phyloP scores from a whole-genome alignment of 2,329 filamentous ascomycete species.

The Fusarium phyllophilum region DNA sequence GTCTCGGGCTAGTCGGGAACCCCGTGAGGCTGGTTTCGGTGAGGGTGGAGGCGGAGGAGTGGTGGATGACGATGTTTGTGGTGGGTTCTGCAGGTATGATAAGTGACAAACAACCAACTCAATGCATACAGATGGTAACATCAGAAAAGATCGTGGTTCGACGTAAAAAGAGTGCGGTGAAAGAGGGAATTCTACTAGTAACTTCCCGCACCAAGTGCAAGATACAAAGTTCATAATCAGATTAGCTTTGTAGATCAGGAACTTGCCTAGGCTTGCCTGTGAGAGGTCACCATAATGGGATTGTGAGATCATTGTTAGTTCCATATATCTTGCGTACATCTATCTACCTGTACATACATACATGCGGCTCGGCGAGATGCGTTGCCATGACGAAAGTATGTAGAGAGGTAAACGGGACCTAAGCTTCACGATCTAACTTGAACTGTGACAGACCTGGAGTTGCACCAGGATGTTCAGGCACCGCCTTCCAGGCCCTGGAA shows the following conservation, averaged over 20 bases:
- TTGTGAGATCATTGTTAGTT: neutral
- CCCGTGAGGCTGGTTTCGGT: constrained; percentile 35
- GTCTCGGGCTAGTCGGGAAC: constrained; percentile 26
- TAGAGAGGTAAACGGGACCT: constrained; percentile 19
- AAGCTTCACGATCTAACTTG: constrained; percentile 31
- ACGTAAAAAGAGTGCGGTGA: constrained; percentile 10
- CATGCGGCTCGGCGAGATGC: constrained; percentile 26
- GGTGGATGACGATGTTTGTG: constrained; percentile 24
- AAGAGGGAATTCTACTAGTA: neutral
- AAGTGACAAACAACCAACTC: constrained; percentile 4
- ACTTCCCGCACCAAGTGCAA: neutral
- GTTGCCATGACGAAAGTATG: constrained; percentile 44
- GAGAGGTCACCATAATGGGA: neutral
- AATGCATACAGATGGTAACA: constrained; percentile 1
- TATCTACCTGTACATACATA: neutral
- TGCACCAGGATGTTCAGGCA: constrained; percentile 14
- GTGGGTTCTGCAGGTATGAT: constrained; percentile 15
- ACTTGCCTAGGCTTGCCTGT: neutral
- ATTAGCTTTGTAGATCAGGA: constrained; percentile 9
- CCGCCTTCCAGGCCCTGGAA: constrained; percentile 1
- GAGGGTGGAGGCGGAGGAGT: constrained; percentile 15
- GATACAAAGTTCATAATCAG: neutral
- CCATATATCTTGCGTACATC: neutral
- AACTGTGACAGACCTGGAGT: constrained; percentile 17
- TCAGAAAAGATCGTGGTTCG: constrained; percentile 2